Conservation (phyloP, 139 green algal genomes). For the Tetradesmus lagerheimii region DNA sequence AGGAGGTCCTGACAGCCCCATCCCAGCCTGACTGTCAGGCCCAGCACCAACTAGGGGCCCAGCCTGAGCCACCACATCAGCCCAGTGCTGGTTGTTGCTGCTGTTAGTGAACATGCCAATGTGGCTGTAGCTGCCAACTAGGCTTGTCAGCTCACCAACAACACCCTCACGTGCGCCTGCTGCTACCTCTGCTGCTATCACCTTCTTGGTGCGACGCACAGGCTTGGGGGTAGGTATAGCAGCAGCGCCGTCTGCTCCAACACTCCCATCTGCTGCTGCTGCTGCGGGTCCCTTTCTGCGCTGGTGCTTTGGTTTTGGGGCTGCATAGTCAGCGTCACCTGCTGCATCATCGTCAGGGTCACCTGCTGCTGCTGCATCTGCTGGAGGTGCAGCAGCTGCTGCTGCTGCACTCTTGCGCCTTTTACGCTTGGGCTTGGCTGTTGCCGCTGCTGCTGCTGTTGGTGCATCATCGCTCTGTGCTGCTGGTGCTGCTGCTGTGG, state of each 20-base stretch:
- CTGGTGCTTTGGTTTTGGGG: background rate
- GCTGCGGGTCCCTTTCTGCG: background rate
- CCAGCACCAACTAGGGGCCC: background rate
- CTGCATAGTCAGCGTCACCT: background rate
- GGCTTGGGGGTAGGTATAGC: background rate
- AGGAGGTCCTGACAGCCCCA: background rate
- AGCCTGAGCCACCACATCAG: background rate
- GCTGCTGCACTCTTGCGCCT: background rate
- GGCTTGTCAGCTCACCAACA: slow-evolving; percentile 5
- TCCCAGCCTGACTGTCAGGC: background rate
- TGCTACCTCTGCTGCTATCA: slow-evolving; percentile 34
- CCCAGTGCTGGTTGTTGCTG: slow-evolving; percentile 12
- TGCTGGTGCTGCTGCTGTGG: background rate
- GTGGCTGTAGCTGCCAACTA: slow-evolving; percentile 28
- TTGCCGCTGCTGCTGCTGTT: background rate
- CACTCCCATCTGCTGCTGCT: background rate
- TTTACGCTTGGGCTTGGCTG: background rate
- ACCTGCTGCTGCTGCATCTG: background rate
- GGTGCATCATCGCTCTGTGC: background rate
- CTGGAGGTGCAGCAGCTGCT: background rate
- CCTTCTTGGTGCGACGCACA: slow-evolving; percentile 33
- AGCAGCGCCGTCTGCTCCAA: background rate
- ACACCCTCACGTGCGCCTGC: background rate
- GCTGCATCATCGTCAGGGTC: background rate
- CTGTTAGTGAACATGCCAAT: slow-evolving; percentile 18